Base-by-base conservation (phyloP, 352 stramenopile genomes). In the Globisporangium paddicum region DNA sequence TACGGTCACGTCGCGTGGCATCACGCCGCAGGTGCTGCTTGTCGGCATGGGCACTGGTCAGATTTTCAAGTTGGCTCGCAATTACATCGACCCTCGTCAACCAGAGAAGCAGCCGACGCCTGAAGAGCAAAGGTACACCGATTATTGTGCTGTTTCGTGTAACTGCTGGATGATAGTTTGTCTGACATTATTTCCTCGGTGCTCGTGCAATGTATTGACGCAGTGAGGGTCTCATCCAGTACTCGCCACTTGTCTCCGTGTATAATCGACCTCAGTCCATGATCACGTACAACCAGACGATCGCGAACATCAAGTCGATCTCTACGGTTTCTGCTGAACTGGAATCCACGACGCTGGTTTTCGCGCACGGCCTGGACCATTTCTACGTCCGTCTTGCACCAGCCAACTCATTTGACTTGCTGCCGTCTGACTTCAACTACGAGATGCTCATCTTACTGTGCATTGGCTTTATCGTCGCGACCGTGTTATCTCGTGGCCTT, bases 351-450 rank as follows among this genome's bases (percentile, higher is more conserved):
- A 93, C 93, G 38, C 64, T 98, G n/a, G 75, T 98, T 44, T 87
- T 98, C 57, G 91, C 93, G 8, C 86, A 92, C 63, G 94, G 94
- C 21, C 78, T 97, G 11, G 95, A 98, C 71, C 66, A 98, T 62
- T 98, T 98, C 73, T 98, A 98, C 79, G 76, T 92, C 18, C 85
- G 93, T 56, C 80, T 98, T 34, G 90, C 92, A 14, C 96, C 96
- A 2, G 94, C 92, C 21, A 96, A 97, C 54, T 92, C 90, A 52
- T 99, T 99, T 61, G 96, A 99, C 68, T 73, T 98, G 51, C 75
- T 99, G 25, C 92, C 96, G 6, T 95, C 96, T 46, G 94, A 97
- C 73, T 99, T 98, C 67, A 98, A 98, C 69, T 87, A 95, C 62
- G 78, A 90, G 64, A 81, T 98, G 64, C 74, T 99, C n/a, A 82